Evolutionary conservation across 208 protist species (phyloP).

Genomic region (Trypanosoma conorhini): DNA sequence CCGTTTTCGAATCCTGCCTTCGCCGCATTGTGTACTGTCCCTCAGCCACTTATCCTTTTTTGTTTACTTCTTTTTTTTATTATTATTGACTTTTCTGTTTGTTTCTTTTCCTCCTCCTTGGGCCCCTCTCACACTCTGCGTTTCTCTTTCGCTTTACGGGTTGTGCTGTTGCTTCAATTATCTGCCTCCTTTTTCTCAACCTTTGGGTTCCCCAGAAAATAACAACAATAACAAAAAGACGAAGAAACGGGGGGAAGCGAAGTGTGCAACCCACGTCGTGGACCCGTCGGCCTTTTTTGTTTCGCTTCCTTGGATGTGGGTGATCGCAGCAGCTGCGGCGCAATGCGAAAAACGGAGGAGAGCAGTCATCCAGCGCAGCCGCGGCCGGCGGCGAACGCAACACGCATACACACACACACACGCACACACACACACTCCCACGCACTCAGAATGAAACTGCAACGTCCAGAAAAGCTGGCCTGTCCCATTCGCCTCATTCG

Average conservation of each 20-base stretch:
- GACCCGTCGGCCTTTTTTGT: neutral
- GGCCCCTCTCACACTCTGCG: neutral
- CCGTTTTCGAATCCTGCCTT: neutral
- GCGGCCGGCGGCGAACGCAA: neutral
- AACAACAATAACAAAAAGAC: neutral
- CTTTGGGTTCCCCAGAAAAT: neutral
- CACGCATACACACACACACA: neutral
- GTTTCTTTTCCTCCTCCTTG: neutral
- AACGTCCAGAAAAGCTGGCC: neutral
- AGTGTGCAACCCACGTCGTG: neutral
- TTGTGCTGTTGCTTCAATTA: neutral
- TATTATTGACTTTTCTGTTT: neutral
- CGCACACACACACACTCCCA: neutral
- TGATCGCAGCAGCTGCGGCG: neutral
- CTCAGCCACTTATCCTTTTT: neutral
- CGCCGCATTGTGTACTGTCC: neutral
- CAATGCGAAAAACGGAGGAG: neutral
- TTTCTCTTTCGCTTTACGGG: neutral
- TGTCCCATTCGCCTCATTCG: conserved; percentile 2
- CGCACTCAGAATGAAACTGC: too few relatives aligned
- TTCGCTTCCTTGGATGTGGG: neutral
- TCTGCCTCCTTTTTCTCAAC: neutral
- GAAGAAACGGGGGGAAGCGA: neutral
- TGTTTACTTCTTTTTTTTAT: neutral
- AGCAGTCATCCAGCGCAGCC: neutral